Percentiles rank a stretch among this genome's conserved stretches.
Conservation (phyloP, 2,329 filamentous ascomycete genomes). For the Calycina herbarum region DNA sequence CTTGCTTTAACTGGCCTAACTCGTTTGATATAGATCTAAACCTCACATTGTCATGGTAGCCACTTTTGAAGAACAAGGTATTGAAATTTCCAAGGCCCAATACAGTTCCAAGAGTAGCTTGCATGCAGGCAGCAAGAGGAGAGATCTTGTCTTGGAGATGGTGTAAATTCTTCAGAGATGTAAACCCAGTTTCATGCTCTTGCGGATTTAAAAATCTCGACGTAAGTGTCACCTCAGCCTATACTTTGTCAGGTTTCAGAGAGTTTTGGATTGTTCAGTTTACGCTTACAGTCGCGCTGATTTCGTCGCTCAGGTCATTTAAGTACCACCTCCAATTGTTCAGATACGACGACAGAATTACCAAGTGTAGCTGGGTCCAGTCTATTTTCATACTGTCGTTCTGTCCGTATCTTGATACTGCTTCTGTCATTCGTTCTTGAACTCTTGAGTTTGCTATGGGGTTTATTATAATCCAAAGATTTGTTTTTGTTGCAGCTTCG, state of each 20-base stretch:
- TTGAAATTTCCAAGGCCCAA: background rate
- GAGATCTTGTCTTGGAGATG: slow-evolving; percentile 13
- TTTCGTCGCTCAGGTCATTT: slow-evolving; percentile 11
- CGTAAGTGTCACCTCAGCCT: slow-evolving; percentile 8
- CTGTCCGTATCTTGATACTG: too few relatives aligned
- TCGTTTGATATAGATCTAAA: background rate
- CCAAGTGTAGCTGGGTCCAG: slow-evolving; percentile 3
- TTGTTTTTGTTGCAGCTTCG: slow-evolving; percentile 26
- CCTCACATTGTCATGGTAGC: background rate
- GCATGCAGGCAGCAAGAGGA: slow-evolving; percentile 11
- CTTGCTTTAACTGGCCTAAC: background rate
- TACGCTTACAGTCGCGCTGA: slow-evolving; percentile 11
- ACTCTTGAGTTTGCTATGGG: too few relatives aligned
- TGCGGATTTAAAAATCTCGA: slow-evolving; percentile 15
- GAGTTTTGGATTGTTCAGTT: too few relatives aligned
- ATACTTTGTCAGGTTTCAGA: too few relatives aligned
- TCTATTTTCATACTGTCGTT: too few relatives aligned
- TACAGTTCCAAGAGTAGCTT: slow-evolving; percentile 12
- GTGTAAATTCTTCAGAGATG: slow-evolving; percentile 9
- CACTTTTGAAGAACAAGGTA: background rate
- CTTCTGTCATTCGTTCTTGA: too few relatives aligned
- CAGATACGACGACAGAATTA: slow-evolving; percentile 36
- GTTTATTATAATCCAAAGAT: slow-evolving; percentile 32
- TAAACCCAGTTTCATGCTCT: slow-evolving; percentile 1
- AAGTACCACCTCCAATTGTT: slow-evolving; percentile 38